A percentile compares a stretch with the other conserved stretches of the same genome.
Evolutionary conservation across 495 filamentous ascomycete genomes (phyloP).

Genomic region (Neurospora sp.): DNA sequence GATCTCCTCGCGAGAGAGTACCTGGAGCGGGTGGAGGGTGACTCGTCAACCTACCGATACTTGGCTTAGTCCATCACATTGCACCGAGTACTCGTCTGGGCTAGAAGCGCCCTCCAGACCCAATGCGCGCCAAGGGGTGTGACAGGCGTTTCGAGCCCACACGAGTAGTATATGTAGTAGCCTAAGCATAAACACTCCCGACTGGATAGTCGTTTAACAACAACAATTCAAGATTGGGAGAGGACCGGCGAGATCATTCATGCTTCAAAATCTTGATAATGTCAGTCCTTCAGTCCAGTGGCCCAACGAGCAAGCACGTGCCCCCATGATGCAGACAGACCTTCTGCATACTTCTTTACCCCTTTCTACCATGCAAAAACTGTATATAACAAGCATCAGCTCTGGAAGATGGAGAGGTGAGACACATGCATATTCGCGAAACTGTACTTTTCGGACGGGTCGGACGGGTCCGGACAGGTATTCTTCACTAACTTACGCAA

Average conservation of each 20-base stretch:
- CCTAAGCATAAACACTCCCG: not conserved
- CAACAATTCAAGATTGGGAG: not conserved
- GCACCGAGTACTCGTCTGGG: not conserved
- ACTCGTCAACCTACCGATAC: conserved; percentile 65
- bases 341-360: not conserved
- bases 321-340: not conserved
- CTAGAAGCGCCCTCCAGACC: too few relatives aligned
- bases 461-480: not conserved
- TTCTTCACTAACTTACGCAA: not conserved
- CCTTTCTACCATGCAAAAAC: not conserved
- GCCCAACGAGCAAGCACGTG: not conserved
- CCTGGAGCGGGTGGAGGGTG: conserved; percentile 72
- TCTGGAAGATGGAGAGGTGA: not conserved
- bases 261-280: not conserved
- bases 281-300: not conserved
- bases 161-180: not conserved
- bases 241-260: not conserved
- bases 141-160: too few relatives aligned
- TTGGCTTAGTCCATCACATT: conserved; percentile 35
- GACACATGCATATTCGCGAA: not conserved
- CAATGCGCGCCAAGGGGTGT: too few relatives aligned
- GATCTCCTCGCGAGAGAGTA: conserved; percentile 88
- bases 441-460: not conserved
- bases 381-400: not conserved
- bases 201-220: not conserved